Evolutionary conservation across 306 rosid genomes (phyloP).

Genomic region (Geum urbanum): DNA sequence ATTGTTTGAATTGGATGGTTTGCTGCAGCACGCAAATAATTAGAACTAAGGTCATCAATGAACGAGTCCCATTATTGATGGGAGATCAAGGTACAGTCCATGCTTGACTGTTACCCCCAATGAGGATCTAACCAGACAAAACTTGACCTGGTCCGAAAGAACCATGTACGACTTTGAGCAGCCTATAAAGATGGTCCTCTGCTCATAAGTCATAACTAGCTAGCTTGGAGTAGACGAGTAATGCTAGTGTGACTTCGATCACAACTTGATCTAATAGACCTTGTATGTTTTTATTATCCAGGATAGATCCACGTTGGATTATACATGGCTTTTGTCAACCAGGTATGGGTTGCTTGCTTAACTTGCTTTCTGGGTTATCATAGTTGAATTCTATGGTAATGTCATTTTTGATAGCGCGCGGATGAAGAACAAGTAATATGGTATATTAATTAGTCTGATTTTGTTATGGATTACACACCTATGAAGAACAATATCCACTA

Average conservation of each 20-base stretch:
- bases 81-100: conserved; percentile 31
- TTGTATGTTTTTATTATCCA: background rate
- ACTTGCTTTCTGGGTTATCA: conserved; percentile 8
- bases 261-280: background rate
- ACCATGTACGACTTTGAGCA: conserved; percentile 23
- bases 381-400: background rate
- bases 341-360: background rate
- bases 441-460: background rate
- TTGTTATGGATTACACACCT: background rate
- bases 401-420: background rate
- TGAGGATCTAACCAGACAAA: conserved; percentile 34
- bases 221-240: no score
- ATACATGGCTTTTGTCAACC: background rate
- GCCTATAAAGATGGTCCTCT: conserved; percentile 27
- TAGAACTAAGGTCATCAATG: conserved; percentile 14
- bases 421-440: background rate
- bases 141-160: conserved; percentile 30
- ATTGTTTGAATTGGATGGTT: conserved; percentile 39
- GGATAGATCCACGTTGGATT: background rate
- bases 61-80: conserved; percentile 32
- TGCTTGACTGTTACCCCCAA: conserved; percentile 28
- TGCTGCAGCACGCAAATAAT: conserved; percentile 32
- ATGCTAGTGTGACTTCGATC: conserved; percentile 14
- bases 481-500: background rate
- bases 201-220: conserved; percentile 14